Evolutionary conservation across 176 grass and related monocot species (phyloP).

Genomic region (Phoenix dactylifera): DNA sequence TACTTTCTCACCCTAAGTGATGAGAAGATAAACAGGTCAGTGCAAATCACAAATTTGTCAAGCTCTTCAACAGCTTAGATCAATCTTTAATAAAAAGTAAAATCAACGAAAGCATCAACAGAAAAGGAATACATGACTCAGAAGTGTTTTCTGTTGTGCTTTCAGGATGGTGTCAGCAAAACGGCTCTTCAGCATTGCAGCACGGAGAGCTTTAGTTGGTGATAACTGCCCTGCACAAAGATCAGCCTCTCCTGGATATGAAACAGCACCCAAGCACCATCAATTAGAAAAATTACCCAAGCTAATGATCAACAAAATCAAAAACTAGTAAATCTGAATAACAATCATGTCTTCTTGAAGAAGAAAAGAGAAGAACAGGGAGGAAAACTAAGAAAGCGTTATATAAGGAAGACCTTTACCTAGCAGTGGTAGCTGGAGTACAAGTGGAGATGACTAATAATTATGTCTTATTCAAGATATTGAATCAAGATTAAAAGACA

Average conservation of each 20-base stretch:
- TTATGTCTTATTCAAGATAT: no score
- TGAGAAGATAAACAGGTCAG: neutral
- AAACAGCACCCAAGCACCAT: neutral
- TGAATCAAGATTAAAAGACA: no score
- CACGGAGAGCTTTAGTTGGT: conserved; percentile 69
- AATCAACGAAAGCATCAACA: no score
- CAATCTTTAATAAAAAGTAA: no score
- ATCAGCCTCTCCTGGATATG: conserved; percentile 29
- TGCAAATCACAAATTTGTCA: no score
- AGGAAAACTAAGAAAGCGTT: no score
- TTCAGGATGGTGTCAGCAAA: conserved; percentile 91
- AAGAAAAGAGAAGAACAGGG: no score
- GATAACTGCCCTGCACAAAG: conserved; percentile 47
- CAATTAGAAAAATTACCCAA: neutral
- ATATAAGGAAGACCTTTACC: no score
- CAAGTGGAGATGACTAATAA: no score
- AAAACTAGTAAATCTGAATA: neutral
- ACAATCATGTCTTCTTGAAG: no score
- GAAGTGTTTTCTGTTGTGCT: conserved; percentile 63
- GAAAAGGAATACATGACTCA: conserved; percentile 47
- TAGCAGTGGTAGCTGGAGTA: no score
- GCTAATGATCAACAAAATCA: conserved; percentile 6
- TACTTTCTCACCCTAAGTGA: conserved; percentile 46
- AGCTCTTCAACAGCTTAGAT: no score
- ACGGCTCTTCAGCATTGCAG: conserved; percentile 61